Evolutionary conservation across 768 basidiomycete species (phyloP).

Genomic region (Pulveroboletus frians): DNA sequence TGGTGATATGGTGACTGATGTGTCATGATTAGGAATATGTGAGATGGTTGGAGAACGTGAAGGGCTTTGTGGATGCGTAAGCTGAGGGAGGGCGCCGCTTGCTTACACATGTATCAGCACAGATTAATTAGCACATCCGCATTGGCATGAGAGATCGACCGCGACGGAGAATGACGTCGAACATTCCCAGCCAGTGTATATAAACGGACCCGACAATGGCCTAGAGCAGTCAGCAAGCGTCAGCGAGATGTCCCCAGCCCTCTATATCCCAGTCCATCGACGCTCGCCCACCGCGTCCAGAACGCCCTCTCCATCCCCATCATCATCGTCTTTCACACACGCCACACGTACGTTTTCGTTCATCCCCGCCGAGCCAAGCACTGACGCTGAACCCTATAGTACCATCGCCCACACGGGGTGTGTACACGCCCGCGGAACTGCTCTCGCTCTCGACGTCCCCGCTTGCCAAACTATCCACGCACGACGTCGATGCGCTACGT

Average conservation of each 20-base stretch:
- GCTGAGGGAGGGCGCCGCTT: conserved; percentile 18
- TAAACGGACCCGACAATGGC: background rate
- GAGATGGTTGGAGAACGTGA: conserved; percentile 79
- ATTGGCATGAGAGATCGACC: background rate
- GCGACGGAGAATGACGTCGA: conserved; percentile 5
- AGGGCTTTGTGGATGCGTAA: conserved; percentile 66
- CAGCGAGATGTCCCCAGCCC: conserved; percentile 8
- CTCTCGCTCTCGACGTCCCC: conserved; percentile 22
- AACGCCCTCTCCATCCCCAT: conserved; percentile 4
- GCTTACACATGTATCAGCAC: background rate
- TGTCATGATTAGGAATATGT: conserved; percentile 71
- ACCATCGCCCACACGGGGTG: background rate
- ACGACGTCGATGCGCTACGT: conserved; percentile 9
- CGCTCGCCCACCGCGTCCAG: conserved; percentile 20
- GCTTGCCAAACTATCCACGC: conserved; percentile 9
- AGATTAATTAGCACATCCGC: conserved; percentile 6
- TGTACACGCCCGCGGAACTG: conserved; percentile 27
- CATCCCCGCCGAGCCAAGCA: background rate
- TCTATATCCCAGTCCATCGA: conserved; percentile 41
- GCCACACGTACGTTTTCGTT: background rate
- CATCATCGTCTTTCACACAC: background rate
- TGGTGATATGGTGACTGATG: conserved; percentile 5
- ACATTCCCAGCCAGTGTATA: conserved; percentile 11
- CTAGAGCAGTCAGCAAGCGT: background rate
- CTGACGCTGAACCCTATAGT: background rate